Percentiles rank a stretch among this genome's conserved stretches.
phyloP scores from a whole-genome alignment of 192 early-diverging fungal genomes.

The Backusella westeae region DNA sequence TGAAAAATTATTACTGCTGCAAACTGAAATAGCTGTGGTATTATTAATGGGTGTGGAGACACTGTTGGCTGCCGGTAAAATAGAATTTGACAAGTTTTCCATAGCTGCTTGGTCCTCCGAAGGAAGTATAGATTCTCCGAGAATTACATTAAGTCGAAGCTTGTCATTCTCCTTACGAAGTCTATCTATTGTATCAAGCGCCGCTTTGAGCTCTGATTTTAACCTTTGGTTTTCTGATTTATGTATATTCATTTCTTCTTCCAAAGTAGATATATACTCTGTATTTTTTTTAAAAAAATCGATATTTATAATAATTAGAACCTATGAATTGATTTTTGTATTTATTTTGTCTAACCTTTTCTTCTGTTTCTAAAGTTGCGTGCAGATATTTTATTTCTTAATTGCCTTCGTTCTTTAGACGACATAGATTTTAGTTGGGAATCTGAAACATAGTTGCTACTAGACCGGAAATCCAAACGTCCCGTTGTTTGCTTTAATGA shows the following conservation, averaged over 20 bases:
- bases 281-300: neutral
- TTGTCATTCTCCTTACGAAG: slow-evolving; percentile 8
- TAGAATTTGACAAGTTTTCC: neutral
- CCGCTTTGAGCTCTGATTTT: neutral
- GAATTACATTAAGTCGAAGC: slow-evolving; percentile 1
- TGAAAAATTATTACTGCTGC: neutral
- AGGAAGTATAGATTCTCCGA: neutral
- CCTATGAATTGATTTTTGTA: neutral
- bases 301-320: neutral
- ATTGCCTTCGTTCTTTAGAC: slow-evolving; percentile 22
- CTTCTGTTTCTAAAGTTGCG: slow-evolving; percentile 23
- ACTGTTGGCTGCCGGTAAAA: neutral
- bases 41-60: neutral
- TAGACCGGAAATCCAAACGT: slow-evolving; percentile 1
- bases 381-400: slow-evolving; percentile 26
- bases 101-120: neutral
- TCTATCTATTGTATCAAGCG: neutral
- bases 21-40: neutral
- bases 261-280: slow-evolving; percentile 30
- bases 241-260: slow-evolving; percentile 18
- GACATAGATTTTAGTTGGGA: slow-evolving; percentile 2
- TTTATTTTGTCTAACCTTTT: slow-evolving; percentile 6
- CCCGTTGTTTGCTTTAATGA: neutral
- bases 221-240: neutral
- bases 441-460: neutral